phyloP scores from a whole-genome alignment of 495 filamentous ascomycete species.

The Amniculicola lignicola region DNA sequence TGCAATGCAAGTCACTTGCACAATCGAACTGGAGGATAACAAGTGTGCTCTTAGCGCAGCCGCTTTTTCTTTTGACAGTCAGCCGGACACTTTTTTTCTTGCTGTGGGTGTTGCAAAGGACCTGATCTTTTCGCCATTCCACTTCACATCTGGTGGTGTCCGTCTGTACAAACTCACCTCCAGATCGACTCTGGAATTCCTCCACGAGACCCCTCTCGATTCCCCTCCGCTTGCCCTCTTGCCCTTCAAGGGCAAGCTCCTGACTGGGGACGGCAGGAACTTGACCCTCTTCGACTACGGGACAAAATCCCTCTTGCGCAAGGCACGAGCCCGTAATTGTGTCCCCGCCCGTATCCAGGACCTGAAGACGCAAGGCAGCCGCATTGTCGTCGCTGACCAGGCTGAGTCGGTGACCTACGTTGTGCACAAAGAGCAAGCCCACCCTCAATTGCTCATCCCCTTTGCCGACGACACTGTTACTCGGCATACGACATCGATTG shows the following conservation, averaged over 20 bases:
- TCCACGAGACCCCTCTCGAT: slow-evolving; percentile 91
- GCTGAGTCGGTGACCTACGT: slow-evolving; percentile 86
- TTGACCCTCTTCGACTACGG: slow-evolving; percentile 89
- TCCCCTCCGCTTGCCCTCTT: slow-evolving; percentile 85
- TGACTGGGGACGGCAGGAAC: slow-evolving; percentile 77
- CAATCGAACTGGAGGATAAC: slow-evolving; percentile 80
- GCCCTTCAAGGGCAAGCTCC: slow-evolving; percentile 84
- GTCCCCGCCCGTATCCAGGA: slow-evolving; percentile 79
- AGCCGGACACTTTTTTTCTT: slow-evolving; percentile 85
- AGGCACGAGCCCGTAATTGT: slow-evolving; percentile 71
- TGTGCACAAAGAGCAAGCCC: slow-evolving; percentile 84
- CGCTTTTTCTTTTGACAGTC: slow-evolving; percentile 76
- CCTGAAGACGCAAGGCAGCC: slow-evolving; percentile 84
- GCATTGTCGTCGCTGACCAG: slow-evolving; percentile 88
- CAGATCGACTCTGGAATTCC: slow-evolving; percentile 85
- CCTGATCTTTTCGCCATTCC: slow-evolving; percentile 68
- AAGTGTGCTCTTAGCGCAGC: slow-evolving; percentile 87
- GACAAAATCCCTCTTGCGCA: slow-evolving; percentile 83
- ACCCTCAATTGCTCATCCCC: slow-evolving; percentile 74
- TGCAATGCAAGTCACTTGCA: slow-evolving; percentile 55
- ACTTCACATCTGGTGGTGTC: slow-evolving; percentile 72
- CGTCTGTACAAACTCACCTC: slow-evolving; percentile 91
- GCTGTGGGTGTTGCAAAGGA: slow-evolving; percentile 93
- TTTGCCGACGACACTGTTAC: slow-evolving; percentile 87
- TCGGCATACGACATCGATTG: slow-evolving; percentile 79